Evolutionary conservation across 2,329 filamentous ascomycete species (phyloP).

Genomic region (Dactylellina haptotyla): DNA sequence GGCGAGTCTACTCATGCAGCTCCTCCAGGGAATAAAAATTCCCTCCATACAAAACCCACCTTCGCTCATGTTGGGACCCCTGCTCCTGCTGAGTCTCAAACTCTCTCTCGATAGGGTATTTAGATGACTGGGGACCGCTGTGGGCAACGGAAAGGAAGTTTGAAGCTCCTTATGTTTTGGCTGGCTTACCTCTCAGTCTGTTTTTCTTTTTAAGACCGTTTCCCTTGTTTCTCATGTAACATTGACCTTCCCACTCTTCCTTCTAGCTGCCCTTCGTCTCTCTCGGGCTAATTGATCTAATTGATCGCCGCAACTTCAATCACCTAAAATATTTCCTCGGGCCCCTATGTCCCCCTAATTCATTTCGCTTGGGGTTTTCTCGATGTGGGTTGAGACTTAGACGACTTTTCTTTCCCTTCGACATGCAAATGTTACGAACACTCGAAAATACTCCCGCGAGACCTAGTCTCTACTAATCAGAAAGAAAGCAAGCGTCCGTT

Average conservation of each 20-base stretch:
- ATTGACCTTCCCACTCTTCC: slow-evolving; percentile 43
- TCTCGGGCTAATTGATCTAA: slow-evolving; percentile 11
- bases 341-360: slow-evolving; percentile 24
- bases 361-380: slow-evolving; percentile 8
- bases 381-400: not conserved
- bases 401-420: slow-evolving; percentile 14
- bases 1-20: slow-evolving; percentile 4
- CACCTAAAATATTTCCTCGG: slow-evolving; percentile 19
- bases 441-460: slow-evolving; percentile 18
- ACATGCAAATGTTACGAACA: slow-evolving; percentile 13
- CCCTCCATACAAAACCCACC: not conserved
- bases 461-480: slow-evolving; percentile 20
- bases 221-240: slow-evolving; percentile 46
- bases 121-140: slow-evolving; percentile 28
- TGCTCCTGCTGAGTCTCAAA: slow-evolving; percentile 25
- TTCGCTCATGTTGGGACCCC: slow-evolving; percentile 40
- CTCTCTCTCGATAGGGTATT: slow-evolving; percentile 44
- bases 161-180: slow-evolving; percentile 48
- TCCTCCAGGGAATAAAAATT: slow-evolving; percentile 6
- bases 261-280: slow-evolving; percentile 36
- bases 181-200: slow-evolving; percentile 16
- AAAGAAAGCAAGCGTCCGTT: slow-evolving; percentile 6
- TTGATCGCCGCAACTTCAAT: slow-evolving; percentile 25
- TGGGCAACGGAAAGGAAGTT: slow-evolving; percentile 9
- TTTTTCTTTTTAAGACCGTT: slow-evolving; percentile 41